Base-by-base conservation (phyloP, 306 rosid genomes). In the Oxytropis ochrocephala region DNA sequence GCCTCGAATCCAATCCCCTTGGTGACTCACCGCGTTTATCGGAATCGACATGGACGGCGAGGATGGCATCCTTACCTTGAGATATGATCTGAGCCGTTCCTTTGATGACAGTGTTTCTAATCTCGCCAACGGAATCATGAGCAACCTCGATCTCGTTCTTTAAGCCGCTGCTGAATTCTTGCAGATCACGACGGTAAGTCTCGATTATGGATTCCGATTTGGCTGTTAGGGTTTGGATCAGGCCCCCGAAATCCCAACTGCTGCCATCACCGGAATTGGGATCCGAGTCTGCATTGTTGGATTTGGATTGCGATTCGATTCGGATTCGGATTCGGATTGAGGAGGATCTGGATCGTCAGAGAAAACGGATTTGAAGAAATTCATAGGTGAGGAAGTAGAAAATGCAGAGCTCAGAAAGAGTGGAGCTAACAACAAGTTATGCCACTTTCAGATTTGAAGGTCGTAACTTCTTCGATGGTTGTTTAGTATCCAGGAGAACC, bases 331-430 rank as follows among this genome's bases (percentile, higher is more conserved):
- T 56, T 32, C 56, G 50, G 79, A n/a, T 77, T 30, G 56, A 2
- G 70, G 46, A 9, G 75, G 67, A 32, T 71, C 76, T 60, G 88
- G 86, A 5, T 87, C 86, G 52, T 92, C 96, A 1, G 80, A 62
- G 78, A 89, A 92, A 36, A 92, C 95, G 66, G 98, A 74, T 68
- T 86, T 87, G 83, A 92, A 92, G 91, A 92, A 81, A 87, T 91
- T 73, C 95, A 91, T 90, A 5, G 67, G 12, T 55, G 71, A 24
- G 29, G 29, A 24, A 24, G 29, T 24, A 24, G 29, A 24, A 24
- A 24, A 24, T 24, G 38, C 38, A 33, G 38, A 33, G 8, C 1
- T 1, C 7, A 33, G 1, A 33, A 7, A 33, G 7, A 33, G 0
- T 33, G 38, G 38, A 0, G 29, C 3, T 8, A 35, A 35, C 39